A percentile compares a stretch with the other conserved stretches of the same genome.
phyloP scores from a whole-genome alignment of 495 filamentous ascomycete species.

The Penicillium alfredii region DNA sequence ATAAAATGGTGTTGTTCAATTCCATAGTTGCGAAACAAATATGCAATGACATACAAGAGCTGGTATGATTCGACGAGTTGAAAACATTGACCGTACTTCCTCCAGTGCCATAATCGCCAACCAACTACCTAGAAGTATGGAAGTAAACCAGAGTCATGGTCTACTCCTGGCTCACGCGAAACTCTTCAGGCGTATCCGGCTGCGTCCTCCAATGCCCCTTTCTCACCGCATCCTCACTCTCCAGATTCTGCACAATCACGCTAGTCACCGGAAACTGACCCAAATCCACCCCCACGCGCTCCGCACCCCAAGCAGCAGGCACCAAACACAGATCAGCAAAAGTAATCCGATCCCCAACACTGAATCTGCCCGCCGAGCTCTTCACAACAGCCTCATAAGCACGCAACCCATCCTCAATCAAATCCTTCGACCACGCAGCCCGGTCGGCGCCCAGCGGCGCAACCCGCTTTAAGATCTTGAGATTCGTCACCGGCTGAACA shows the following conservation, averaged over 20 bases:
- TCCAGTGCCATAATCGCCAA: neutral
- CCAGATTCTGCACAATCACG: conserved; percentile 33
- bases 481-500: conserved; percentile 47
- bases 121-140: neutral
- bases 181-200: conserved; percentile 44
- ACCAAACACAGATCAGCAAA: conserved; percentile 49
- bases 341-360: conserved; percentile 45
- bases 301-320: conserved; percentile 46
- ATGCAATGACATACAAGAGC: conserved; percentile 3
- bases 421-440: conserved; percentile 29
- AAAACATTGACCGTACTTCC: too few species aligned
- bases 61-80: neutral
- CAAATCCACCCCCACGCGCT: conserved; percentile 44
- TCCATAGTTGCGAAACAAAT: conserved; percentile 6
- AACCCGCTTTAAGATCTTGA: conserved; percentile 39
- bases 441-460: conserved; percentile 33
- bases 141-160: neutral
- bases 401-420: conserved; percentile 38
- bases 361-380: conserved; percentile 36
- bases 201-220: conserved; percentile 43
- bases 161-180: conserved; percentile 24
- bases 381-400: conserved; percentile 41
- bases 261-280: conserved; percentile 30
- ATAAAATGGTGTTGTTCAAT: conserved; percentile 7
- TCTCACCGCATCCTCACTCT: conserved; percentile 31